Base-by-base conservation (phyloP, 2,329 filamentous ascomycete species). In the Verticillium dahliae region DNA sequence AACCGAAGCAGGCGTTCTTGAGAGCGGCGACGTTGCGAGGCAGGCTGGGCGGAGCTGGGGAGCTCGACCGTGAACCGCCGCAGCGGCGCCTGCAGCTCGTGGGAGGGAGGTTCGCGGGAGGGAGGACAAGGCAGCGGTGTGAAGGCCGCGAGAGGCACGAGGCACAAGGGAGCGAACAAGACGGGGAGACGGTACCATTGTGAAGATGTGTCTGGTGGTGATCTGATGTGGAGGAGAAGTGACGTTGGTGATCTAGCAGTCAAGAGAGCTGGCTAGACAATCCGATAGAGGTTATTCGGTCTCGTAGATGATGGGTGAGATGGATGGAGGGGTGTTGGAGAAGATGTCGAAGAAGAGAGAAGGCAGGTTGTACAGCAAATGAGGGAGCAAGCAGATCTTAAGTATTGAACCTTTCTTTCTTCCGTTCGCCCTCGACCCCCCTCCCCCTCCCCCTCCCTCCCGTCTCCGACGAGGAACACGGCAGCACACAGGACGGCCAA, bases 1-100 rank as follows among this genome's bases (percentile, higher is more conserved):
- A 69, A 81, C 81, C 67, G 87, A 81, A 73, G 84, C 83, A 65
- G 65, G 65, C 54, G 33, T 33, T 56, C 54, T 56, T 7, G 27
- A 14, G 54, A n/a, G 54, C 54, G 27, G 15, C 7, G 54, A 34
- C 18, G 54, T 9, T 9, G 54, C 9, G 13, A 56, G 54, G 27
- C 27, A 34, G 33, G 54, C 27, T 31, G 27, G 27, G 5, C 27
- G 54, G 34, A 33, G 54, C 27, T 35, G 54, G 31, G 54, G 31
- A 6, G 27, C 27, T 34, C 34, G 54, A 56, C 54, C 54, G 54
- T 27, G 33, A 7, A n/a, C 45, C 18, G 54, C 27, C 15, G 10
- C 54, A 31, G 18, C 54, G 27, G 54, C 54, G 33, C 54, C 27
- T 14, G 54, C 54, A 22, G 54, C 54, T 56, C 54, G 54, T 14